These are phyloP conservation scores for Terfezia claveryi DNA, from an alignment of 495 filamentous ascomycete genomes.

Conservation along the genomic window DNA sequence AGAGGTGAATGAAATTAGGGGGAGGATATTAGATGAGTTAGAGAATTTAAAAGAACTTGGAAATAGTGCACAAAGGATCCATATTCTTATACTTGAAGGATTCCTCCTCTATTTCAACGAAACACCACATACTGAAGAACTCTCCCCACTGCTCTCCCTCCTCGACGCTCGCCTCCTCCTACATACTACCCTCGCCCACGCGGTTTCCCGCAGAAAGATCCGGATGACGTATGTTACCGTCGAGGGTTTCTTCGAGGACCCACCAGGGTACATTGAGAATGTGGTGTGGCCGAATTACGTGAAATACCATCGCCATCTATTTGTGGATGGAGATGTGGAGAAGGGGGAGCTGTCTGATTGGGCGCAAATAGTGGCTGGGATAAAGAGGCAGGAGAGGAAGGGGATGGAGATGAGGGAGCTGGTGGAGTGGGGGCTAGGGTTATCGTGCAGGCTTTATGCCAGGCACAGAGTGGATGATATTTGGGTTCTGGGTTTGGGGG, in stretches of 20 bases:
- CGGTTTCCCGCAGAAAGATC: background rate
- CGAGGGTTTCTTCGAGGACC: slow-evolving; percentile 82
- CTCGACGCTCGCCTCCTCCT: background rate
- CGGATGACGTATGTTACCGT: slow-evolving; percentile 9
- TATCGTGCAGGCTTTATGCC: background rate
- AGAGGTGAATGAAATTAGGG: background rate
- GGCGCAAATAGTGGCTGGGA: background rate
- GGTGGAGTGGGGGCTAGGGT: background rate
- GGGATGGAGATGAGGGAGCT: background rate
- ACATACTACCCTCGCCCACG: background rate
- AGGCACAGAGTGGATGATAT: no score
- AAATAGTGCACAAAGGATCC: background rate
- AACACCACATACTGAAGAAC: background rate
- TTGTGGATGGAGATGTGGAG: slow-evolving; percentile 41
- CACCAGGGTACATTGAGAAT: slow-evolving; percentile 78
- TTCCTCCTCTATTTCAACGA: background rate
- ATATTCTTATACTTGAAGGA: background rate
- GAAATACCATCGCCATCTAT: slow-evolving; percentile 50
- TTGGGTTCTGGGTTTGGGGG: no score
- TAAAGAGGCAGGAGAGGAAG: background rate
- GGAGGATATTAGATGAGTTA: background rate
- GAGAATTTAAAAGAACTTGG: background rate
- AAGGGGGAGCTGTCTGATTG: slow-evolving; percentile 10
- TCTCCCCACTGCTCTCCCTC: background rate
- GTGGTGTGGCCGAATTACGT: slow-evolving; percentile 93